Evolutionary conservation across 2,329 filamentous ascomycete species (phyloP), one percentile per base, ranked within the genome.

Genomic region (Penicillium janthinellum): DNA sequence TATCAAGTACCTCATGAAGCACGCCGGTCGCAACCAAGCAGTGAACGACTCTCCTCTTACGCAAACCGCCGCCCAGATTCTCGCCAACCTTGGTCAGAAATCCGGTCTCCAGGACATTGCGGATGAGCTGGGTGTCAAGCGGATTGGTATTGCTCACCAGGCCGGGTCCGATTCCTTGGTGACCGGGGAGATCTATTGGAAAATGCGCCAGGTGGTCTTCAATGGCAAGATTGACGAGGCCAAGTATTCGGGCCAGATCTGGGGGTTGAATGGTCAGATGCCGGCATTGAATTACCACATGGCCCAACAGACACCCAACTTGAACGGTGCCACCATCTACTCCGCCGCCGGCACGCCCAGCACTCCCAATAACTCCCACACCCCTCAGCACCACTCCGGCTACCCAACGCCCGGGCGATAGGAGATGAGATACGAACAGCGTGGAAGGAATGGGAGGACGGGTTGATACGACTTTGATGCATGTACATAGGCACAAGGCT

Each of bases 1-100:
- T 73, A 95, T 99, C 67, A 99, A 99, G 79, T 96, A 95, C 75
- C 85, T 99, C 42, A 94, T 97, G 86, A 96, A 96, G 74, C 88
- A 92, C 70, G 92, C 92, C 31, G 89, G 90, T 65, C 86, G 86
- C 67, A 84, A 89, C 56, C 86, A 90, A 72, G 85, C 86, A 57
- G 83, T 84, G 52, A 89, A 86, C 71, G 80, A 79, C 68, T 87
- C 84, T 8, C 88, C 86, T 49, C 81, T 84, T 56, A 89, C 90
- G 60, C 83, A 85, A 2, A 81, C 82, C 58, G 89, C 87, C 15
- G 82, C 84, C 25, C 90, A 92, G 71, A 90, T 96, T 59, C 82
- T 98, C 62, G 87, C 89, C 65, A 91, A 91, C 67, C 89, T 96
- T 57, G 93, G 95, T 70, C 88, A 91, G 69, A 97, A 97, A 75